A percentile compares a stretch with the other conserved stretches of the same genome.
Evolutionary conservation across 371 early-diverging fungal species (phyloP).

Genomic region (Mortierella sp.): DNA sequence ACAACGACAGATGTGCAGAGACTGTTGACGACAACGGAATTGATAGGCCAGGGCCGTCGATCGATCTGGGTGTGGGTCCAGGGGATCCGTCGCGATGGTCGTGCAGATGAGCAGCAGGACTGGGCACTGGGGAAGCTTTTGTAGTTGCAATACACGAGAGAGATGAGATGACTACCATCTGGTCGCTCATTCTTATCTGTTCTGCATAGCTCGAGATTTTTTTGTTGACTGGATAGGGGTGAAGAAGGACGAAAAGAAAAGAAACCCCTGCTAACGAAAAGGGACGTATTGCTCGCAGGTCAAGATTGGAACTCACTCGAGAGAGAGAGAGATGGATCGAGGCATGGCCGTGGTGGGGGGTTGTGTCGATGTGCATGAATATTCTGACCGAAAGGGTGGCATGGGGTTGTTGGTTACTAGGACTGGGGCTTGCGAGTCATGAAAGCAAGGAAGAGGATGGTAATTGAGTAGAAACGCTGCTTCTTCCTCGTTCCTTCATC

Average conservation of each 20-base stretch:
- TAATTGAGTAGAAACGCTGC: neutral
- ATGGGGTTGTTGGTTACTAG: neutral
- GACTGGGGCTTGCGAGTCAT: no score
- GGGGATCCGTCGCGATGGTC: conserved; percentile 44
- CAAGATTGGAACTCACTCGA: neutral
- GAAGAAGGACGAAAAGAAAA: neutral
- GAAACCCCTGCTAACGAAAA: neutral
- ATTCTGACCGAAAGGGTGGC: neutral
- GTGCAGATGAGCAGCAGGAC: conserved; percentile 24
- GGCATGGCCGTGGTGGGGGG: neutral
- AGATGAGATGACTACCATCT: neutral
- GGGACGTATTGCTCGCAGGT: neutral
- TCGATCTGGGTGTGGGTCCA: conserved; percentile 46
- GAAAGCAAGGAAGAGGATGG: no score
- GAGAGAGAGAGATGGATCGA: conserved; percentile 10
- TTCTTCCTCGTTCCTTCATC: neutral
- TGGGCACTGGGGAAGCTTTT: conserved; percentile 29
- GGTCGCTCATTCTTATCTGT: neutral
- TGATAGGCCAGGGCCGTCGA: neutral
- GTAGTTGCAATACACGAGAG: neutral
- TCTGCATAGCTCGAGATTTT: neutral
- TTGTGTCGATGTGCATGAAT: neutral
- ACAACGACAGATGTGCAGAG: neutral
- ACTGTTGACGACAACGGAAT: neutral
- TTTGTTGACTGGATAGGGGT: neutral